Evolutionary conservation across 2,329 filamentous ascomycete species (phyloP), one percentile per base, ranked within the genome.

Genomic region (Penicillium fuscoglaucum): DNA sequence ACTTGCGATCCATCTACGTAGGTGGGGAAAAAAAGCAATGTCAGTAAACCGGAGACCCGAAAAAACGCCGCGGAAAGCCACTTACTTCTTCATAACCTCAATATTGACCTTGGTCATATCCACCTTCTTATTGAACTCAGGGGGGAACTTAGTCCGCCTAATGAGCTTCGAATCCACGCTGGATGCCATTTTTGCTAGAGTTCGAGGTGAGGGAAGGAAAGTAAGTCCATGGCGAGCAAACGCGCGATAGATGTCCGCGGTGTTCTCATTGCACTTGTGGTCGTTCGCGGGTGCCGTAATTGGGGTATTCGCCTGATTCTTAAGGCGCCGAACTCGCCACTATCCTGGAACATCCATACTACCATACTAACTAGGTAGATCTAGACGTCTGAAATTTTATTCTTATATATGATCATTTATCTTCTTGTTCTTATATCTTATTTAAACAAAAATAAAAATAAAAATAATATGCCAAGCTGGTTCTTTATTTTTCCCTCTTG

Each of bases 41-140:
- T 63, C 37, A 69, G 63, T 53, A 61, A 57, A 45, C 33, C 19
- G n/a, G 9, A n/a, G 13, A 51, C 46, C 43, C 33, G n/a, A 21
- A 29, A 49, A 52, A 58, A 55, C 50, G 47, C 51, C 35, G 60
- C 56, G 60, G 58, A 62, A 56, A 35, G 31, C 9, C 39, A 60
- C 87, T 71, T 73, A 96, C 90, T 95, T 96, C 83, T 97, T 97
- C 87, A 99, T 96, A 56, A 99, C 90, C 76, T 96, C 91, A 51
- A 96, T 82, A 73, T 99, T 97, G 76, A 99, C 92, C 80, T 98
- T 98, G 68, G 88, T 86, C 86, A 96, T 96, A 80, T 99, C 93
- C 64, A 99, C 95, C 80, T 97, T 97, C 74, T 90, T 87, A 72
- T 85, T 93, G 79, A 98, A 99, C 72, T 97, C 92, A 8, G 88